These are phyloP conservation scores for Annona squamosa DNA, from an alignment of 164 flowering plant genomes.

Conservation along the genomic window DNA sequence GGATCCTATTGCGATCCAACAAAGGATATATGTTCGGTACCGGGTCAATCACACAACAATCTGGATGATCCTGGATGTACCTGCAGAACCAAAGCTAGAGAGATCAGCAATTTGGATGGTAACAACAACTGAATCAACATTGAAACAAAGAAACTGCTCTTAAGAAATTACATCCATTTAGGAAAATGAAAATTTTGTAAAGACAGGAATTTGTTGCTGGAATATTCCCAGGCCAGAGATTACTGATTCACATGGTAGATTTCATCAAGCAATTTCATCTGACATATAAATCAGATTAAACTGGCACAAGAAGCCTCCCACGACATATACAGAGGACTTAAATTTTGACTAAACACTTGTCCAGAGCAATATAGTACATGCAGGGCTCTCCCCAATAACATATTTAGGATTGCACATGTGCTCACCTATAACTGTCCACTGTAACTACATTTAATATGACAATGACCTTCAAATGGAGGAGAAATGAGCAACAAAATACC, in stretches of 20 bases:
- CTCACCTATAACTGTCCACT: too few species aligned
- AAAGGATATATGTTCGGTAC: conserved; percentile 59
- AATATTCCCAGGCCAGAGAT: background rate
- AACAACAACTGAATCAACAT: too few species aligned
- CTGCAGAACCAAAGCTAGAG: conserved; percentile 28
- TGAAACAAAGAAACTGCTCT: too few species aligned
- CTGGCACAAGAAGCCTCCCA: background rate
- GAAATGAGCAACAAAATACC: too few species aligned
- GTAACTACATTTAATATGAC: too few species aligned
- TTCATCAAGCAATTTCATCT: background rate
- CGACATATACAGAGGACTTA: background rate
- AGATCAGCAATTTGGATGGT: background rate
- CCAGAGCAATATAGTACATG: background rate
- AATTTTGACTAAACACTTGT: background rate
- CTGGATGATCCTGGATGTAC: conserved; percentile 37
- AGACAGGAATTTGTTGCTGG: background rate
- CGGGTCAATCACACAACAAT: conserved; percentile 64
- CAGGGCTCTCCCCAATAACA: too few species aligned
- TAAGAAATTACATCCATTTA: too few species aligned
- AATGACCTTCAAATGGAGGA: too few species aligned
- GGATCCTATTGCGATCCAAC: conserved; percentile 71
- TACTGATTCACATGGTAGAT: too few species aligned
- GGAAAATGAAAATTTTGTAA: background rate
- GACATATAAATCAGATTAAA: background rate
- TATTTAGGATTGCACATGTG: too few species aligned